Evolutionary conservation across 108 stramenopile species (phyloP).

Genomic region (Aureococcus anophagefferens): DNA sequence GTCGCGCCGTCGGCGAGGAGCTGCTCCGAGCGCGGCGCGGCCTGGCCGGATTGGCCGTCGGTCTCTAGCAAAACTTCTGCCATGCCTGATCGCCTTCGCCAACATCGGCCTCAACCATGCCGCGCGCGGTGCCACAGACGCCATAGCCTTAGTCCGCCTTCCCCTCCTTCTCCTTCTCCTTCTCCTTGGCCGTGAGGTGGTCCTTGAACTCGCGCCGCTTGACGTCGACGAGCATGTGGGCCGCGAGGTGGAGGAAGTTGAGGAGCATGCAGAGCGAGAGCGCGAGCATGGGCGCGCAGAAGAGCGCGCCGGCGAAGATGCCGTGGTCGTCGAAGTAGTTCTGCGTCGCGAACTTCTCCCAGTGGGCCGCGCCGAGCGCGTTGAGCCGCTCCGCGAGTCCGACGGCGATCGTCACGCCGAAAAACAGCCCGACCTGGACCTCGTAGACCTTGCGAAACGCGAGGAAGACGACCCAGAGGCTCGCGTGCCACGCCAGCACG

Average conservation of each 20-base stretch:
- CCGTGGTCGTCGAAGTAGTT: constrained; percentile 21
- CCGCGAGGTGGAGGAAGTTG: constrained; percentile 1
- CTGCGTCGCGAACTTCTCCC: constrained; percentile 17
- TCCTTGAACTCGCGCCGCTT: neutral
- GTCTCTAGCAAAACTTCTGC: too few relatives aligned
- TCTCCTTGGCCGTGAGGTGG: too few relatives aligned
- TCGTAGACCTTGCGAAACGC: neutral
- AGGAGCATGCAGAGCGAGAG: constrained; percentile 9
- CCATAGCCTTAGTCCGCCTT: too few relatives aligned
- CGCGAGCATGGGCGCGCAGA: constrained; percentile 7
- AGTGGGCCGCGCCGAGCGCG: neutral
- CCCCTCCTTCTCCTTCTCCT: too few relatives aligned
- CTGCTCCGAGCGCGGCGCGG: too few relatives aligned
- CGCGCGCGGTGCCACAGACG: too few relatives aligned
- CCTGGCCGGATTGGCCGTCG: too few relatives aligned
- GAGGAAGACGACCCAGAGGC: neutral
- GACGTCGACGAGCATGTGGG: neutral
- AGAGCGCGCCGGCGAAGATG: constrained; percentile 14
- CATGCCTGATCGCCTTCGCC: too few relatives aligned
- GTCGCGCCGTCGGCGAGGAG: too few relatives aligned
- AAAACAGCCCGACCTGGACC: constrained; percentile 8
- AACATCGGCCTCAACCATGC: too few relatives aligned
- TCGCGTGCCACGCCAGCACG: neutral
- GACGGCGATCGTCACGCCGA: constrained; percentile 3
- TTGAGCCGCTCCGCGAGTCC: constrained; percentile 12